phyloP scores from a whole-genome alignment of 768 basidiomycete species.

The Suillus subaureus region DNA sequence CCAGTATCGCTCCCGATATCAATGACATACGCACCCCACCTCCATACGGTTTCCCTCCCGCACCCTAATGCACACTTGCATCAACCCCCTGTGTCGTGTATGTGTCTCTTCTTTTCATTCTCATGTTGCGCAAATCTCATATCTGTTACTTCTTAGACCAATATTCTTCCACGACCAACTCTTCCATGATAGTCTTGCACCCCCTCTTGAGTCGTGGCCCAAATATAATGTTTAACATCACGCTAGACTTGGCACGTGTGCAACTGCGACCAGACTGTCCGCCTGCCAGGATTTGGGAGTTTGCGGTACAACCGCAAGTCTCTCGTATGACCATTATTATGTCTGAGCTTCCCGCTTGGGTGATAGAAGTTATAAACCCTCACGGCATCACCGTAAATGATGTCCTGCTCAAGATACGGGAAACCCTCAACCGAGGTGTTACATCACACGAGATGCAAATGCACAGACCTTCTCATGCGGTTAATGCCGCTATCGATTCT shows the following conservation, averaged over 20 bases:
- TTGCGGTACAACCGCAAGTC: conserved; percentile 26
- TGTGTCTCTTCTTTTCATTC: conserved; percentile 4
- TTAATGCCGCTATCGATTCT: conserved; percentile 29
- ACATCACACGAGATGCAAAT: conserved; percentile 24
- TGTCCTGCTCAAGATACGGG: conserved; percentile 29
- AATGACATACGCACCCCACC: conserved; percentile 27
- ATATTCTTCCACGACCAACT: neutral
- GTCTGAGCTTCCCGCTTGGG: conserved; percentile 28
- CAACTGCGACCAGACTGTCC: conserved; percentile 22
- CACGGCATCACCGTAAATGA: conserved; percentile 31
- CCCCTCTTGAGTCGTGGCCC: conserved; percentile 23
- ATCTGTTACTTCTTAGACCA: conserved; percentile 19
- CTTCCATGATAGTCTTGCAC: conserved; percentile 25
- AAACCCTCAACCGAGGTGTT: conserved; percentile 29
- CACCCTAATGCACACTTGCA: conserved; percentile 30
- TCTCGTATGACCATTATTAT: conserved; percentile 22
- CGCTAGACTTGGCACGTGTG: conserved; percentile 26
- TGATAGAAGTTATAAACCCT: conserved; percentile 32
- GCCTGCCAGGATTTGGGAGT: conserved; percentile 18
- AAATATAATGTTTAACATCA: conserved; percentile 27
- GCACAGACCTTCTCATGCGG: conserved; percentile 16
- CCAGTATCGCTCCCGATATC: conserved; percentile 19
- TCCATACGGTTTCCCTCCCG: conserved; percentile 31
- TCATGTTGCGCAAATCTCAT: neutral
- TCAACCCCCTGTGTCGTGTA: conserved; percentile 26